These are phyloP conservation scores for Zygosaccharomyces pseudobailii DNA, from an alignment of 1,139 yeast genomes.

Conservation along the genomic window DNA sequence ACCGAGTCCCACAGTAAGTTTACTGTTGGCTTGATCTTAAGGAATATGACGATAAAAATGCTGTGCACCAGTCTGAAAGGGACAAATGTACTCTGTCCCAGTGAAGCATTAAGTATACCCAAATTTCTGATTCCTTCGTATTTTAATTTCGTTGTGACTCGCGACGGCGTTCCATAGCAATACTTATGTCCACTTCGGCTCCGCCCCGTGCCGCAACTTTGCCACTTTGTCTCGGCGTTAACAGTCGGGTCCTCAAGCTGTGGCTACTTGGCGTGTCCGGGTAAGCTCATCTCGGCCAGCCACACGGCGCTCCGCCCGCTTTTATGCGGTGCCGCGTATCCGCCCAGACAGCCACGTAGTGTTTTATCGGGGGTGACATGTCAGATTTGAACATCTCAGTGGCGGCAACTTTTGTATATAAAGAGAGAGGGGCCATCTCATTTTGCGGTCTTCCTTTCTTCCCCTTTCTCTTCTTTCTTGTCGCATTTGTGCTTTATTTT, in stretches of 20 bases:
- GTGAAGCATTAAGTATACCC: slow-evolving; percentile 37
- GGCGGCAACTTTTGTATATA: slow-evolving; percentile 1
- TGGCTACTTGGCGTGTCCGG: not conserved
- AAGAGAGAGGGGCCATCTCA: not conserved
- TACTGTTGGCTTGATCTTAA: not conserved
- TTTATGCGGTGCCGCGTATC: not conserved
- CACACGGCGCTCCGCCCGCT: not conserved
- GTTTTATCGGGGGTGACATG: not conserved
- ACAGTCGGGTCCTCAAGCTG: not conserved
- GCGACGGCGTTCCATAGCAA: not conserved
- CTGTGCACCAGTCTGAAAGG: slow-evolving; percentile 38
- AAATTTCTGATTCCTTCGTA: slow-evolving; percentile 32
- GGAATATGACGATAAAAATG: slow-evolving; percentile 34
- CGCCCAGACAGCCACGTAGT: not conserved
- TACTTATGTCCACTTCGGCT: no score
- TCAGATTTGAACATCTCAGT: not conserved
- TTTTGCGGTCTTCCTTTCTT: not conserved
- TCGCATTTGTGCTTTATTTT: not conserved
- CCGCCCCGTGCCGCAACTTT: no score
- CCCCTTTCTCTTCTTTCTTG: not conserved
- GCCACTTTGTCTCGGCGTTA: not conserved
- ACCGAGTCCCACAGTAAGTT: not conserved
- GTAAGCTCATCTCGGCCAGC: not conserved
- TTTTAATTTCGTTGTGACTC: not conserved
- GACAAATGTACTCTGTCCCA: slow-evolving; percentile 24